Percentiles rank a stretch among this genome's conserved stretches.
Evolutionary conservation across 2,329 filamentous ascomycete genomes (phyloP).

Genomic region (Diplodia corticola): DNA sequence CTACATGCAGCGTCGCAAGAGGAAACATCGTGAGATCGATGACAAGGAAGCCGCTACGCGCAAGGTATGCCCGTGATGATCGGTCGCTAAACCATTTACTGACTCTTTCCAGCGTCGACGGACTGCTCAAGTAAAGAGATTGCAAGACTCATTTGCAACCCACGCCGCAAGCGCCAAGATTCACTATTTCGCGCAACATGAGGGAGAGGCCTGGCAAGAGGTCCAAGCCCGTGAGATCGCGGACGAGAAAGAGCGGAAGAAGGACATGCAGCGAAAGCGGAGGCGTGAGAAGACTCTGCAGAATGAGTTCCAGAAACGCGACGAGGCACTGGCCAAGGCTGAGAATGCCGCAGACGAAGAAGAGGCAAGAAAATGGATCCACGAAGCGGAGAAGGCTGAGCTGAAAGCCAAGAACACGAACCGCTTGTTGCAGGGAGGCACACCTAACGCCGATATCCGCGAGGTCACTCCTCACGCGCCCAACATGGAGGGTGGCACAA

Average conservation of each 20-base stretch:
- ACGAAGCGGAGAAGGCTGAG: constrained; percentile 84
- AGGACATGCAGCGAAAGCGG: constrained; percentile 98
- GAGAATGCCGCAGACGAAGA: constrained; percentile 77
- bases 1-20: constrained; percentile 58
- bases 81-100: constrained; percentile 16
- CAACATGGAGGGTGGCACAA: constrained; percentile 80
- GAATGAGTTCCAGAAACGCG: constrained; percentile 81
- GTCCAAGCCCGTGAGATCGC: constrained; percentile 87
- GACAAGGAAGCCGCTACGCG: constrained; percentile 63
- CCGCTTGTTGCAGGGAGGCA: constrained; percentile 80
- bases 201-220: constrained; percentile 77
- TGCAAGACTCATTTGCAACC: constrained; percentile 61
- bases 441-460: constrained; percentile 69
- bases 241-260: constrained; percentile 98
- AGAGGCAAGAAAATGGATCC: constrained; percentile 76
- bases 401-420: constrained; percentile 93
- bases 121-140: constrained; percentile 56
- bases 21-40: constrained; percentile 68
- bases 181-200: constrained; percentile 74
- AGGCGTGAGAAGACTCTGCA: constrained; percentile 92
- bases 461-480: constrained; percentile 72
- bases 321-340: constrained; percentile 74
- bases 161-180: constrained; percentile 72
- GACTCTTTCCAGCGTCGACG: constrained; percentile 56
- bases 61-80: constrained; percentile 51